Conservation (phyloP, 1,284 basidiomycete genomes). For the Boletellus sp. region DNA sequence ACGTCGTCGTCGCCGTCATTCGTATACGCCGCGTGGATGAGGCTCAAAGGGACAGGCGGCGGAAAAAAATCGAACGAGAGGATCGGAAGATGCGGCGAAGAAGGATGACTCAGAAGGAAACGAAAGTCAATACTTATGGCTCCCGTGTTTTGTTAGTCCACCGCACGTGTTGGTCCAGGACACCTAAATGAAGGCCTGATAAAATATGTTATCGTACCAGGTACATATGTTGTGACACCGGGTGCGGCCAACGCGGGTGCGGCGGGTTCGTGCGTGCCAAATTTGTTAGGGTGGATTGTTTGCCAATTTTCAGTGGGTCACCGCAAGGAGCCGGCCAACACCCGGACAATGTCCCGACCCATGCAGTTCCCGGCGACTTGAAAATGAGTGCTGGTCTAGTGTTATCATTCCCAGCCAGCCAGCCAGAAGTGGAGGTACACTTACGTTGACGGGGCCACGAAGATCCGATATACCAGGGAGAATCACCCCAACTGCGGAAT, state of each 20-base stretch:
- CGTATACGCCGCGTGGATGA: constrained; percentile 9
- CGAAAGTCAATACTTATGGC: background rate
- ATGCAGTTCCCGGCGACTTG: background rate
- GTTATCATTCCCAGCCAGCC: background rate
- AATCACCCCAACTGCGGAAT: constrained; percentile 1
- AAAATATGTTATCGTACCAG: background rate
- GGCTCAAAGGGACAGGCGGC: background rate
- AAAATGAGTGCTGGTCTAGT: background rate
- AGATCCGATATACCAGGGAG: constrained; percentile 3
- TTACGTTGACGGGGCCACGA: constrained; percentile 2
- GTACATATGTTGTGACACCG: background rate
- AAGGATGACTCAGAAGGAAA: constrained; percentile 20
- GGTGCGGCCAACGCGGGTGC: background rate
- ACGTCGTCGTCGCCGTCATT: constrained; percentile 13
- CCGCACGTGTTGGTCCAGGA: background rate
- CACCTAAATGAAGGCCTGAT: background rate
- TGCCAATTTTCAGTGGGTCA: background rate
- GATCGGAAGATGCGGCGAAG: constrained; percentile 19
- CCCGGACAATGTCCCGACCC: background rate
- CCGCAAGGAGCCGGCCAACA: background rate
- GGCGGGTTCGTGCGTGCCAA: too few relatives aligned
- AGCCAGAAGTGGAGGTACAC: background rate
- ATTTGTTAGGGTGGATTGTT: background rate
- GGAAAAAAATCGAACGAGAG: background rate
- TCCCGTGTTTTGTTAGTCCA: background rate